Percentiles rank a stretch among this genome's conserved stretches.
Conservation (phyloP, 345 rosid species). For the Salix dunnii region DNA sequence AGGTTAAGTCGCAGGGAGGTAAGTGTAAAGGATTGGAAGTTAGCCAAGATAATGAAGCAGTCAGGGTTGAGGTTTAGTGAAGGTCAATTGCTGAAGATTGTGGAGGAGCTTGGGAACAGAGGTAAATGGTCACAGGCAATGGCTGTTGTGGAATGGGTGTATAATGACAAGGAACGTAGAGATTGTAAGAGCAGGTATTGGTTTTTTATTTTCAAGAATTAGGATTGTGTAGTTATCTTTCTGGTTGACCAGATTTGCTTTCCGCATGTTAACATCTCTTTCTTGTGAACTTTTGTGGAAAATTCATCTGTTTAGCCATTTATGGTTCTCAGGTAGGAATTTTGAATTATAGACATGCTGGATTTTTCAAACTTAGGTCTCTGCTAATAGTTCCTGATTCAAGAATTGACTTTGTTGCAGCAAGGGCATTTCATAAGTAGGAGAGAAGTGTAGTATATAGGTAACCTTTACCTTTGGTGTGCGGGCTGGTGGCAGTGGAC, state of each 20-base stretch:
- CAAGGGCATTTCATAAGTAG: neutral
- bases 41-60: conserved; percentile 85
- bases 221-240: neutral
- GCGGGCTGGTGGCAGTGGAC: neutral
- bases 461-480: neutral
- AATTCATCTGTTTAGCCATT: too few relatives aligned
- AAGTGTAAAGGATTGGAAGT: conserved; percentile 76
- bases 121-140: conserved; percentile 76
- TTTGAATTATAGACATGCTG: too few relatives aligned
- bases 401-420: neutral
- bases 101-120: conserved; percentile 62
- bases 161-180: conserved; percentile 51
- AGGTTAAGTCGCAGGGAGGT: conserved; percentile 72
- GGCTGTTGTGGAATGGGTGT: conserved; percentile 75
- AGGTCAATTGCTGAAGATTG: conserved; percentile 77
- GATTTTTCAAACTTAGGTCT: neutral
- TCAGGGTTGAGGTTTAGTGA: conserved; percentile 78
- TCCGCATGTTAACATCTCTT: too few relatives aligned
- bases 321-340: too few relatives aligned
- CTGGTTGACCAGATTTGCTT: too few relatives aligned
- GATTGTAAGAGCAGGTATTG: conserved; percentile 66
- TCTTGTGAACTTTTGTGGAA: too few relatives aligned
- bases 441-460: too few relatives aligned
- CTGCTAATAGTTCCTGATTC: neutral
- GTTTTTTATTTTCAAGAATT: conserved; percentile 3